Conservation (phyloP, 306 rosid genomes). For the Sicyos baderoa region DNA sequence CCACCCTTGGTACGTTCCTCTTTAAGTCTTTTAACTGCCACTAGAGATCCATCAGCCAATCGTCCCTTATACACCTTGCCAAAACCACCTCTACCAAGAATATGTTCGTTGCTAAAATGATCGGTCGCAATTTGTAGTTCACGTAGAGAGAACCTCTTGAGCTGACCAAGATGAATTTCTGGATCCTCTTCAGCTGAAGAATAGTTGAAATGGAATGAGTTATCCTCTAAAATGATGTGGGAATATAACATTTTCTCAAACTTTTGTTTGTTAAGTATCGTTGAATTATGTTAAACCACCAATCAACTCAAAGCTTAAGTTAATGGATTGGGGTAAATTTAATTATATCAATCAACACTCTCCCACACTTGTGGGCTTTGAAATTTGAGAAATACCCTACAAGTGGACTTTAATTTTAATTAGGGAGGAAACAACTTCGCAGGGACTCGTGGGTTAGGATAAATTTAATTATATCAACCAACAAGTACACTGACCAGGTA, state of each 20-base stretch:
- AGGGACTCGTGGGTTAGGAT: too few relatives aligned
- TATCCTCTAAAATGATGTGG: not conserved
- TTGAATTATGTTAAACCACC: too few relatives aligned
- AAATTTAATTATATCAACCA: too few relatives aligned
- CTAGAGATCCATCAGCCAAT: slow-evolving; percentile 81
- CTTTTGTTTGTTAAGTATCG: not conserved
- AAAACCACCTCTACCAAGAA: slow-evolving; percentile 92
- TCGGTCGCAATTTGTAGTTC: slow-evolving; percentile 94
- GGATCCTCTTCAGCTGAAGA: slow-evolving; percentile 88
- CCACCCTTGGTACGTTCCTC: slow-evolving; percentile 82
- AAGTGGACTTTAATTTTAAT: too few relatives aligned
- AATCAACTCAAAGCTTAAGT: too few relatives aligned
- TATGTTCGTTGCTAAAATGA: slow-evolving; percentile 60
- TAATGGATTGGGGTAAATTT: too few relatives aligned
- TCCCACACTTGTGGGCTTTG: too few relatives aligned
- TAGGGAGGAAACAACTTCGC: too few relatives aligned
- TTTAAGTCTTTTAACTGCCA: slow-evolving; percentile 90
- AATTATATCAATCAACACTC: too few relatives aligned
- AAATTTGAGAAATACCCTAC: too few relatives aligned
- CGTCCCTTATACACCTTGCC: slow-evolving; percentile 95
- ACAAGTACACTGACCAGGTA: slow-evolving; percentile 82
- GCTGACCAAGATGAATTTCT: slow-evolving; percentile 92
- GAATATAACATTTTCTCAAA: not conserved
- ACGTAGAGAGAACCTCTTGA: slow-evolving; percentile 75
- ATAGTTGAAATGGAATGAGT: slow-evolving; percentile 7